A percentile compares a stretch with the other conserved stretches of the same genome.
phyloP scores from a whole-genome alignment of 2,329 filamentous ascomycete species.

The Xylariaceae sp. region DNA sequence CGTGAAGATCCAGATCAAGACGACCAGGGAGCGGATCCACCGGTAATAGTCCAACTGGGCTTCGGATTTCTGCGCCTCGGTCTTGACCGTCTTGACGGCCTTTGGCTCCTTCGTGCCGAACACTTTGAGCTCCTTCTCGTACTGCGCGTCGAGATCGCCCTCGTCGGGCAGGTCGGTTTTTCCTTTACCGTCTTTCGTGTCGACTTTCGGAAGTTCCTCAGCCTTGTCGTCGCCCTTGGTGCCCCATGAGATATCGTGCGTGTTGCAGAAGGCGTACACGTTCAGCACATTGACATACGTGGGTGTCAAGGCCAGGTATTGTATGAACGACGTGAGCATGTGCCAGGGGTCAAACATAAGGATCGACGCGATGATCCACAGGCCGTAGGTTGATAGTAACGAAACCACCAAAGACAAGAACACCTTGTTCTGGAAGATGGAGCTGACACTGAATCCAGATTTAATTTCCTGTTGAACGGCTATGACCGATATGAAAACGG shows the following conservation, averaged over 20 bases:
- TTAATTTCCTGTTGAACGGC: conserved; percentile 71
- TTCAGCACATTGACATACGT: conserved; percentile 99
- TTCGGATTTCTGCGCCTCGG: conserved; percentile 58
- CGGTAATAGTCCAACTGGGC: conserved; percentile 98
- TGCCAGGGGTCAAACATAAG: conserved; percentile 99
- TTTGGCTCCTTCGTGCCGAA: conserved; percentile 73
- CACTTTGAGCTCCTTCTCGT: conserved; percentile 74
- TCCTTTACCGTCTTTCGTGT: conserved; percentile 79
- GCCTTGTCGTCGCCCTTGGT: conserved; percentile 97
- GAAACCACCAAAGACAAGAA: conserved; percentile 95
- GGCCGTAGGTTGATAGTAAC: conserved; percentile 82
- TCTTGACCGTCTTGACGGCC: conserved; percentile 58
- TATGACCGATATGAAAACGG: conserved; percentile 86
- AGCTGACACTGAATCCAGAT: conserved; percentile 62
- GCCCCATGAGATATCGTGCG: conserved; percentile 95
- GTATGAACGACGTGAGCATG: conserved; percentile 92
- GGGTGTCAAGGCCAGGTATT: conserved; percentile 91
- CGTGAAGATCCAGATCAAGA: conserved; percentile 92
- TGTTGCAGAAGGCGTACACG: conserved; percentile 98
- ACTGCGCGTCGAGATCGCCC: conserved; percentile 90
- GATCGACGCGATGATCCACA: conserved; percentile 87
- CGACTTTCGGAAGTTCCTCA: conserved; percentile 83
- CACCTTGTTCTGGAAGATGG: conserved; percentile 79
- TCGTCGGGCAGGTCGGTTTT: conserved; percentile 97
- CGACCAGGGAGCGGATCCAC: conserved; percentile 86